Evolutionary conservation across 345 rosid species (phyloP), one percentile per base, ranked within the genome.

Genomic region (Heritiera fomes): DNA sequence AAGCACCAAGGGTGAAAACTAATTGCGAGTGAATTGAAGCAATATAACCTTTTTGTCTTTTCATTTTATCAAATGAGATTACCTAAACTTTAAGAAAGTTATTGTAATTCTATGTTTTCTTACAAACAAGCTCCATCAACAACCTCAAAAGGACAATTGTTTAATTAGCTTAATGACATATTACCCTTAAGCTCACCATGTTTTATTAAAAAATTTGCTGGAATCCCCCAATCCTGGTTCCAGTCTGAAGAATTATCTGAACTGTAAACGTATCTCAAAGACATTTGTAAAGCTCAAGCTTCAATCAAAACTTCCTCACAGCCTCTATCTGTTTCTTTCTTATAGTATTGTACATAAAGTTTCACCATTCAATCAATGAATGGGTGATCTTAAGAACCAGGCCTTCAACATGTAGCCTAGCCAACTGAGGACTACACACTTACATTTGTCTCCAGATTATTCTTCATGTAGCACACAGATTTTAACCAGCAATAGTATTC

Each of bases 321-420:
- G 28, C 52, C 20, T 18, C 10, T 60, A 3, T 34, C 14, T 60
- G 6, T 23, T 28, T 6, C 15, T 10, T 23, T 23, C 34, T 20
- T 60, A 7, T 23, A 4, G 9, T 13, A 9, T 60, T 20, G 1
- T 20, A 59, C 32, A 3, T 20, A 23, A 53, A 17, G 12, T 59
- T 59, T 59, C 63, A 55, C 23, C 23, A 43, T 43, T 10, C 73
- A 69, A 6, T 23, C 38, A 46, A 47, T 14, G n/a, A 23, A 47
- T 18, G 50, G 50, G 1, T n/a, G 30, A 20, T 20, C 14, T 15
- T 45, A 17, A 68, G 45, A 68, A 45, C 18, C 20, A 68, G 52
- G 56, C 73, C 40, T 46, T 23, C 55, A 23, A 46, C 55, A 69
- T 20, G 56, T 46, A 69, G 73, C 56, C 47, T 69, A 47, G 56